Conservation (phyloP, 805 yeast species). For the Ogataea neopini region DNA sequence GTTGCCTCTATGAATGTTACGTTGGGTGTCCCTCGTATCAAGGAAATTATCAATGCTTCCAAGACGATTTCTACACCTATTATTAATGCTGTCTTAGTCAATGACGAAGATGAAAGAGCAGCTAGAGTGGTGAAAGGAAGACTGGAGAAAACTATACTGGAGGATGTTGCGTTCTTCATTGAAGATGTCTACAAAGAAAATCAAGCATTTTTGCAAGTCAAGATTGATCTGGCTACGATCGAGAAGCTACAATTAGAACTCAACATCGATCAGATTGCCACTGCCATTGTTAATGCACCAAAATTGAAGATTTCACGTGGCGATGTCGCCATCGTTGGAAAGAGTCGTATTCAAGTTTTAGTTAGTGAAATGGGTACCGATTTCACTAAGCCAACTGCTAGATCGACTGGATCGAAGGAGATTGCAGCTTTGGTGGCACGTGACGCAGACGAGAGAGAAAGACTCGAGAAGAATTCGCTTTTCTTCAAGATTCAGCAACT, state of each 20-base stretch:
- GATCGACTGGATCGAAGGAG: slow-evolving; percentile 39
- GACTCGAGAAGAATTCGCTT: slow-evolving; percentile 48
- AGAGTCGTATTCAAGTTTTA: slow-evolving; percentile 64
- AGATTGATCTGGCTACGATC: slow-evolving; percentile 79
- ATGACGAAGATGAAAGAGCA: slow-evolving; percentile 93
- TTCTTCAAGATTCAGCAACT: slow-evolving; percentile 89
- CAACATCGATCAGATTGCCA: slow-evolving; percentile 80
- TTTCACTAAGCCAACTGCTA: slow-evolving; percentile 42
- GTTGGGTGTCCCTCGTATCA: slow-evolving; percentile 98
- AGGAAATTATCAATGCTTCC: slow-evolving; percentile 97
- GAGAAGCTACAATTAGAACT: slow-evolving; percentile 89
- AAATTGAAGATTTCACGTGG: slow-evolving; percentile 78
- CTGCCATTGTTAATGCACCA: slow-evolving; percentile 80
- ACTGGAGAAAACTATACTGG: slow-evolving; percentile 84
- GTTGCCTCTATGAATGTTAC: slow-evolving; percentile 99
- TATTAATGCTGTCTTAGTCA: slow-evolving; percentile 90
- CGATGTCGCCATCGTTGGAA: slow-evolving; percentile 69
- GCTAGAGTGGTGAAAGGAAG: slow-evolving; percentile 99
- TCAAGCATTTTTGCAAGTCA: slow-evolving; percentile 75
- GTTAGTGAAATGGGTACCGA: slow-evolving; percentile 48
- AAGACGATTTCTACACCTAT: slow-evolving; percentile 95
- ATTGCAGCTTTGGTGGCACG: slow-evolving; percentile 28
- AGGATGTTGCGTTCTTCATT: slow-evolving; percentile 84
- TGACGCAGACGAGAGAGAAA: slow-evolving; percentile 41
- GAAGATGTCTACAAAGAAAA: slow-evolving; percentile 90